phyloP scores from a whole-genome alignment of 306 rosid species.

The Prunus fruticosa region DNA sequence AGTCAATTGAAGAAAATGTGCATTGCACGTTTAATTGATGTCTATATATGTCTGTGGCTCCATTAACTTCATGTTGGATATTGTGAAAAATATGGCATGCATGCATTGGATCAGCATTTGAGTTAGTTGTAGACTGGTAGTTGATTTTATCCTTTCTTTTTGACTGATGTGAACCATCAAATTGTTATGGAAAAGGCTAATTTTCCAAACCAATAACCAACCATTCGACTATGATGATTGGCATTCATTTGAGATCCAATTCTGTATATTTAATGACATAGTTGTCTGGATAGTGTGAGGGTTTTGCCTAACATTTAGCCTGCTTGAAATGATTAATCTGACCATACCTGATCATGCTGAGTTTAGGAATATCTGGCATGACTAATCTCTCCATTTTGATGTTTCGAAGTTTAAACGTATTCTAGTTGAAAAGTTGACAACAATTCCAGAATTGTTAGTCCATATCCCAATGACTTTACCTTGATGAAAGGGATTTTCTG shows the following conservation, averaged over 20 bases:
- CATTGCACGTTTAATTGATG: neutral
- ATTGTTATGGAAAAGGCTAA: neutral
- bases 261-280: neutral
- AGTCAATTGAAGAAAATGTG: neutral
- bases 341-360: neutral
- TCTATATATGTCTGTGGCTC: neutral
- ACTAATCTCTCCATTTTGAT: neutral
- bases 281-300: neutral
- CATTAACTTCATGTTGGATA: conserved; percentile 6
- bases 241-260: conserved; percentile 11
- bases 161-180: conserved; percentile 2
- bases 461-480: neutral
- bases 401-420: neutral
- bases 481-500: conserved; percentile 6
- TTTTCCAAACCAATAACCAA: neutral
- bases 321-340: conserved; percentile 22
- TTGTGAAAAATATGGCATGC: conserved; percentile 1
- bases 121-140: conserved; percentile 42
- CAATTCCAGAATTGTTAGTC: neutral
- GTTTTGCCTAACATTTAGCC: conserved; percentile 21
- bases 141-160: conserved; percentile 3
- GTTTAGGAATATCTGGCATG: conserved; percentile 3
- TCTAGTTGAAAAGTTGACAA: neutral
- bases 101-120: conserved; percentile 12
- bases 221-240: conserved; percentile 3